Conservation (phyloP, 23 red algal species). For the Agarophyton chilense region DNA sequence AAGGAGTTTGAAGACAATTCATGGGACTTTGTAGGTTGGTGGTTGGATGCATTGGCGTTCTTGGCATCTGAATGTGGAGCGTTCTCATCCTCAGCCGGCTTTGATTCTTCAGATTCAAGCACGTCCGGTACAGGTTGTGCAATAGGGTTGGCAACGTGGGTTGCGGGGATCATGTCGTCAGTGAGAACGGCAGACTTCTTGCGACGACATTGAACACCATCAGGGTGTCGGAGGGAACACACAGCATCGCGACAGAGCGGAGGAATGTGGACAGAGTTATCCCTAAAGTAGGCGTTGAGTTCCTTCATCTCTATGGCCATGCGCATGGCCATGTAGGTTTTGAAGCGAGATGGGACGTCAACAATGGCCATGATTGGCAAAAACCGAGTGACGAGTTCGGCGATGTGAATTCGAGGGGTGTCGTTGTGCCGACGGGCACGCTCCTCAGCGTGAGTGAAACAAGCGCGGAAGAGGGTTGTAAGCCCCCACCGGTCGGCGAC, state of each 20-base stretch:
- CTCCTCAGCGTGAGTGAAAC: constrained; percentile 35
- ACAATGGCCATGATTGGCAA: constrained; percentile 45
- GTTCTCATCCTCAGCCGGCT: too few relatives aligned
- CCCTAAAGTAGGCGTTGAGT: constrained; percentile 27
- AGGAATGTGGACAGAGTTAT: constrained; percentile 7
- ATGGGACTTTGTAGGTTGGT: too few relatives aligned
- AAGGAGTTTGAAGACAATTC: too few relatives aligned
- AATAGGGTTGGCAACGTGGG: constrained; percentile 7
- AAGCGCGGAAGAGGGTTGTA: constrained; percentile 29
- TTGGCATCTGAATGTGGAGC: too few relatives aligned
- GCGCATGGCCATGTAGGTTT: constrained; percentile 39
- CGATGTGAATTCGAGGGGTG: background rate
- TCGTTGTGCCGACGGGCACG: background rate
- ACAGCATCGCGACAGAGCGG: constrained; percentile 21
- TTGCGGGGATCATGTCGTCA: background rate
- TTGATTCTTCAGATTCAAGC: background rate
- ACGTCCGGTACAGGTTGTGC: background rate
- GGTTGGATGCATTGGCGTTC: too few relatives aligned
- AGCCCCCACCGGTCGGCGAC: constrained; percentile 44
- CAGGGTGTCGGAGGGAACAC: background rate
- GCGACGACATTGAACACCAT: constrained; percentile 16
- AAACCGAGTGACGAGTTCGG: constrained; percentile 30
- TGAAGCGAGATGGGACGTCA: constrained; percentile 24
- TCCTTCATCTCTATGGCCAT: constrained; percentile 28
- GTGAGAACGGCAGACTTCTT: constrained; percentile 14